Evolutionary conservation across 1,284 basidiomycete genomes (phyloP).

Genomic region (Lignosus rhinocerotis): DNA sequence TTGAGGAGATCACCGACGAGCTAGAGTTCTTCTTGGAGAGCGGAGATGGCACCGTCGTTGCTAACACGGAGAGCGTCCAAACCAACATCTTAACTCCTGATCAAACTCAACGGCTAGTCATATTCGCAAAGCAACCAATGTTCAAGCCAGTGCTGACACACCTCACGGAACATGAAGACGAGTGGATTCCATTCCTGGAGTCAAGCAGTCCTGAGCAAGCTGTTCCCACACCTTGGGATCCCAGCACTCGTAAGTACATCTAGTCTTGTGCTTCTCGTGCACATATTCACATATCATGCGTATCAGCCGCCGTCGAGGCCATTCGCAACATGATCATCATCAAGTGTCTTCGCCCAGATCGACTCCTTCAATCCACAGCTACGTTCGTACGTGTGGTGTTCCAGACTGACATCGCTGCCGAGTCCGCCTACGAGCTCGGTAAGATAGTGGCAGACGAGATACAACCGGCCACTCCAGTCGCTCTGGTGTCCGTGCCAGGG

Average conservation of each 20-base stretch:
- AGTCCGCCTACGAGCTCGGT: constrained; percentile 74
- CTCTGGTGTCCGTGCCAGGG: constrained; percentile 90
- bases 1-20: constrained; percentile 82
- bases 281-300: not conserved
- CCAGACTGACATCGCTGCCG: constrained; percentile 72
- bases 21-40: constrained; percentile 90
- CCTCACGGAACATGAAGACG: constrained; percentile 60
- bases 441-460: constrained; percentile 80
- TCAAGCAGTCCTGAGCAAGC: constrained; percentile 70
- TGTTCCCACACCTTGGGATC: constrained; percentile 80
- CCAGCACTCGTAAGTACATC: constrained; percentile 61
- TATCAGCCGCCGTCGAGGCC: constrained; percentile 66
- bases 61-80: constrained; percentile 39
- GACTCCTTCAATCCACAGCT: constrained; percentile 79
- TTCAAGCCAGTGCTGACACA: constrained; percentile 81
- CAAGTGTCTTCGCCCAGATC: constrained; percentile 90
- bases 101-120: constrained; percentile 68
- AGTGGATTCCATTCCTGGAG: constrained; percentile 81
- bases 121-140: constrained; percentile 65
- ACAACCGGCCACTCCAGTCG: constrained; percentile 80
- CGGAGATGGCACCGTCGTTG: constrained; percentile 63
- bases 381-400: constrained; percentile 78
- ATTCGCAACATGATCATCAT: constrained; percentile 79
- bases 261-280: constrained; percentile 2
- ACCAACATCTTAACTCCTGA: constrained; percentile 60